Percentiles rank a stretch among this genome's conserved stretches.
phyloP scores from a whole-genome alignment of 164 flowering plant genomes.

The Umbellularia californica region DNA sequence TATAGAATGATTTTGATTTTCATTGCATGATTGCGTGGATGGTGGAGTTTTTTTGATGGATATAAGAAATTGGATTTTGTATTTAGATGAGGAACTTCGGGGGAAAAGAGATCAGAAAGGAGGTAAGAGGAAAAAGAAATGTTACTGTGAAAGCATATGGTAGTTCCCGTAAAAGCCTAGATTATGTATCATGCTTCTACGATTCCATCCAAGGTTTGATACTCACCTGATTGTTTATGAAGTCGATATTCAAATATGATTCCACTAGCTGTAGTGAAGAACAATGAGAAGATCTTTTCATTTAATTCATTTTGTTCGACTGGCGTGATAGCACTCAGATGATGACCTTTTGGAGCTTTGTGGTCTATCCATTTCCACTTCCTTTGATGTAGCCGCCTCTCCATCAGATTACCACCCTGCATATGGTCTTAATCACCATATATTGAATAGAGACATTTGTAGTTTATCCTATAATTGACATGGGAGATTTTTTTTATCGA shows the following conservation, averaged over 20 bases:
- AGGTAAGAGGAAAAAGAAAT: too few species aligned
- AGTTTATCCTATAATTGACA: background rate
- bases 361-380: conserved; percentile 88
- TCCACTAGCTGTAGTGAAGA: conserved; percentile 64
- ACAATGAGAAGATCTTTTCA: conserved; percentile 40
- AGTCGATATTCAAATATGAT: conserved; percentile 53
- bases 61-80: too few species aligned
- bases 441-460: background rate
- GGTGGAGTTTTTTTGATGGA: too few species aligned
- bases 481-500: background rate
- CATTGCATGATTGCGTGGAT: too few species aligned
- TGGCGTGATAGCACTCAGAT: conserved; percentile 55
- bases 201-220: background rate
- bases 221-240: conserved; percentile 49
- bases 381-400: conserved; percentile 65
- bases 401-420: conserved; percentile 68
- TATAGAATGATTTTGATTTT: too few species aligned
- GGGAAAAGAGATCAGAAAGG: too few species aligned
- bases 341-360: conserved; percentile 56
- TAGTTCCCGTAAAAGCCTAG: too few species aligned
- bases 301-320: conserved; percentile 35
- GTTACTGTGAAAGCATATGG: too few species aligned
- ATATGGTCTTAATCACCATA: background rate
- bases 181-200: background rate
- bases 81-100: too few species aligned